Base-by-base conservation (phyloP, 1,284 basidiomycete genomes). In the Ceratobasidium sp. region DNA sequence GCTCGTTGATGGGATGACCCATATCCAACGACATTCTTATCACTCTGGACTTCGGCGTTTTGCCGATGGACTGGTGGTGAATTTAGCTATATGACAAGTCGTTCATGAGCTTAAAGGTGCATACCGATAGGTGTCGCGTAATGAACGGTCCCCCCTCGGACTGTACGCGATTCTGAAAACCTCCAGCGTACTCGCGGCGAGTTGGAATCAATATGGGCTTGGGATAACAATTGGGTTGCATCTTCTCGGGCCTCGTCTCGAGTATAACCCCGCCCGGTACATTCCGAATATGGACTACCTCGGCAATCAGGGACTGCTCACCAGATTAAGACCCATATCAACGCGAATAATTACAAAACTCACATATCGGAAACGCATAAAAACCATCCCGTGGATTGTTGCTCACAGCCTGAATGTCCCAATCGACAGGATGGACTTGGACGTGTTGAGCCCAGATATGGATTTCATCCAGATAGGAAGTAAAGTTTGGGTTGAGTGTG, bases 391-490 rank as follows among this genome's bases (percentile, higher is more conserved):
- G 53, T 6, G 23, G 53, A 30, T 54, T 30, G 3, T 21, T 7
- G 18, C 28, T 25, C 53, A 23, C 36, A 16, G 21, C 1, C 14
- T 33, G 23, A 56, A 8, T 5, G 18, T 36, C 18, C 66, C 66
- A 59, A 2, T 3, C 11, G 23, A 69, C 66, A 3, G 7, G 21
- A 11, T n/a, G 21, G 5, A 69, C 66, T 1, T 59, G 14, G 23
- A 40, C 66, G 9, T 23, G 12, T n/a, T 69, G 66, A 16, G 33
- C 53, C 54, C 66, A 69, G 5, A 12, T 69, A 18, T 69, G 42
- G 21, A 59, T 59, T 30, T 69, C 53, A 25, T 58, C 40, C 6
- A 59, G 53, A 46, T 46, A 69, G 18, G 53, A 69, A 21, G 12
- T 49, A 23, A 33, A 36, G 9, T 30, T 12, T 25, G 14, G 7